A percentile compares a stretch with the other conserved stretches of the same genome.
These are phyloP conservation scores for Torulaspora gathmanii DNA, from an alignment of 805 yeast genomes.

Conservation along the genomic window DNA sequence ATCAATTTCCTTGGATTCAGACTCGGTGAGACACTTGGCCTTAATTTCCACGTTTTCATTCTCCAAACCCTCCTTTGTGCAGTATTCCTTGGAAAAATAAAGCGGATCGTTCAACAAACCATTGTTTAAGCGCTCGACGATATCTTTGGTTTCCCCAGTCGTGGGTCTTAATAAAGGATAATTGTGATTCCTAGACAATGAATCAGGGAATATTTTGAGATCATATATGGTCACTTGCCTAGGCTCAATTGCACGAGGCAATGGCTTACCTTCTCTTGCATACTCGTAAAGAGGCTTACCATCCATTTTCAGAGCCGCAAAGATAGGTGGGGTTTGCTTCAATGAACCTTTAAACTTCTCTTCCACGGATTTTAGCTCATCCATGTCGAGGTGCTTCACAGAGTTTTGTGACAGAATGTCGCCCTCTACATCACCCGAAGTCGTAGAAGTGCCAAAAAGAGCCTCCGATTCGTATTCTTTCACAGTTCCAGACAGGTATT, in stretches of 20 bases:
- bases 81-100: conserved; percentile 54
- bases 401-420: conserved; percentile 59
- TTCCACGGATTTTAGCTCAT: conserved; percentile 46
- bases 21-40: conserved; percentile 39
- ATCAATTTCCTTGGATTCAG: conserved; percentile 26
- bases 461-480: conserved; percentile 84
- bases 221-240: conserved; percentile 62
- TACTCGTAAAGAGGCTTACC: conserved; percentile 93
- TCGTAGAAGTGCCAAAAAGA: conserved; percentile 81
- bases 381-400: conserved; percentile 52
- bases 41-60: conserved; percentile 38
- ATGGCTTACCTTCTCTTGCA: conserved; percentile 80
- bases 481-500: conserved; percentile 65
- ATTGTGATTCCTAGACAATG: conserved; percentile 51
- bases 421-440: conserved; percentile 93
- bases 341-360: conserved; percentile 73
- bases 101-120: conserved; percentile 61
- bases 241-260: conserved; percentile 78
- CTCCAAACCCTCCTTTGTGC: conserved; percentile 41
- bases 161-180: conserved; percentile 44
- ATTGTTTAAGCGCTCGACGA: conserved; percentile 37
- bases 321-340: conserved; percentile 90
- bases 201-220: conserved; percentile 47
- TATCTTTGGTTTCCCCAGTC: conserved; percentile 24
- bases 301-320: conserved; percentile 87